Evolutionary conservation across 192 early-diverging fungal genomes (phyloP).

Genomic region (Gamsiella multidivaricata): DNA sequence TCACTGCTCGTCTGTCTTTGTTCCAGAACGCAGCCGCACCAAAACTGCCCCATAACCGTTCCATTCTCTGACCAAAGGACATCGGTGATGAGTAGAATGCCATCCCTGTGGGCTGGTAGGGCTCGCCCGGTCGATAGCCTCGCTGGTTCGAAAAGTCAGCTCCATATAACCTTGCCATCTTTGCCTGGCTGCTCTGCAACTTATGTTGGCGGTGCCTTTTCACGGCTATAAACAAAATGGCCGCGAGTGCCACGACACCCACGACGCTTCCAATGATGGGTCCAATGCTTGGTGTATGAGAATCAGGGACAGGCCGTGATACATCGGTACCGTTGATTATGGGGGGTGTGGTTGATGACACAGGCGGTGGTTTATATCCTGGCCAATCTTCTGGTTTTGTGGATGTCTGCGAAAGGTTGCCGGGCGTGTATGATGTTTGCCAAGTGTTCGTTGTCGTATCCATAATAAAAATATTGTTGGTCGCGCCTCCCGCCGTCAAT

Average conservation of each 20-base stretch:
- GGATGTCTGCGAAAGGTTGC: conserved; percentile 27
- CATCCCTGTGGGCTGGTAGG: conserved; percentile 38
- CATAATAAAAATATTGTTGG: conserved; percentile 38
- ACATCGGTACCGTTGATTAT: neutral
- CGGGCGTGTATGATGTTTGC: conserved; percentile 41
- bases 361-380: conserved; percentile 48
- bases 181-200: neutral
- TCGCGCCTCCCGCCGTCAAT: conserved; percentile 41
- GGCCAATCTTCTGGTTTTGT: conserved; percentile 52
- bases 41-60: conserved; percentile 13
- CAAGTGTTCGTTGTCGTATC: conserved; percentile 41
- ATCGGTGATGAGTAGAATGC: conserved; percentile 17
- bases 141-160: conserved; percentile 7
- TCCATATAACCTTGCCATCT: conserved; percentile 6
- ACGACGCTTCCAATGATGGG: conserved; percentile 31
- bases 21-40: conserved; percentile 14
- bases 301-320: neutral
- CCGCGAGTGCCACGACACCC: conserved; percentile 13
- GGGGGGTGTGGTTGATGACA: conserved; percentile 1
- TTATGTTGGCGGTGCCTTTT: conserved; percentile 3
- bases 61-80: conserved; percentile 31
- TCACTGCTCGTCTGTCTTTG: neutral
- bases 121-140: conserved; percentile 2
- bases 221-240: conserved; percentile 1
- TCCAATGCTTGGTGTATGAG: neutral